Conservation (phyloP, 2,329 filamentous ascomycete species). For the Colletotrichum filicis region DNA sequence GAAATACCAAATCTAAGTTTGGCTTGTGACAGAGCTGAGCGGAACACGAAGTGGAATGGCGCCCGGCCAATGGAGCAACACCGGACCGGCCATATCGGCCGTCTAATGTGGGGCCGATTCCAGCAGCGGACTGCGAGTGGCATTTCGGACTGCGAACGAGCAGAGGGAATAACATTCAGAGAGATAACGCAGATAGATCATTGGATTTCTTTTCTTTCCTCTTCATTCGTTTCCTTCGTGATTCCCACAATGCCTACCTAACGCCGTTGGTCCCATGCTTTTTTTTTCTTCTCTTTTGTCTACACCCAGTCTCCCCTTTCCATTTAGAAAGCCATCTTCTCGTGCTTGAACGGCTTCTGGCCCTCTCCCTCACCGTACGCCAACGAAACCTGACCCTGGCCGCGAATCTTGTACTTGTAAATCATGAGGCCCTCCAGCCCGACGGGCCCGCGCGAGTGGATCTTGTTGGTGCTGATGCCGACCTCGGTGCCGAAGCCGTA, state of each 20-base stretch:
- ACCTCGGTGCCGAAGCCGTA: constrained; percentile 99
- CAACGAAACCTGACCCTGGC: constrained; percentile 82
- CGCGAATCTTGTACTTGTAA: constrained; percentile 94
- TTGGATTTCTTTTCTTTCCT: background rate
- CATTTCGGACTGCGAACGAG: background rate
- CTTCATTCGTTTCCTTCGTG: background rate
- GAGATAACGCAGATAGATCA: background rate
- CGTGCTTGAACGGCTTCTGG: constrained; percentile 69
- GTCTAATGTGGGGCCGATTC: constrained; percentile 11
- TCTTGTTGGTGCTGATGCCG: constrained; percentile 98
- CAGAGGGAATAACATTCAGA: background rate
- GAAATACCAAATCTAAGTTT: background rate
- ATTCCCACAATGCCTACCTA: constrained; percentile 7
- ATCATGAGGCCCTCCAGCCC: constrained; percentile 95
- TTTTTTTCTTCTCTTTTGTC: background rate
- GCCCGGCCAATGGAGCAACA: background rate
- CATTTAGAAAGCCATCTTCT: constrained; percentile 57
- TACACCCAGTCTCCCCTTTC: background rate
- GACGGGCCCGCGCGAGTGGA: constrained; percentile 92
- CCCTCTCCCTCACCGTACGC: constrained; percentile 76
- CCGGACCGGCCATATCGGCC: background rate
- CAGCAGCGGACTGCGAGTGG: background rate
- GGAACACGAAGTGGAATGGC: background rate
- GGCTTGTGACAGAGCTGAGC: background rate
- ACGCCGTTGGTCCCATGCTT: constrained; percentile 17